A percentile compares a stretch with the other conserved stretches of the same genome.
Evolutionary conservation across 148 eudicot genomes (phyloP).

Genomic region (Simmondsia chinensis): DNA sequence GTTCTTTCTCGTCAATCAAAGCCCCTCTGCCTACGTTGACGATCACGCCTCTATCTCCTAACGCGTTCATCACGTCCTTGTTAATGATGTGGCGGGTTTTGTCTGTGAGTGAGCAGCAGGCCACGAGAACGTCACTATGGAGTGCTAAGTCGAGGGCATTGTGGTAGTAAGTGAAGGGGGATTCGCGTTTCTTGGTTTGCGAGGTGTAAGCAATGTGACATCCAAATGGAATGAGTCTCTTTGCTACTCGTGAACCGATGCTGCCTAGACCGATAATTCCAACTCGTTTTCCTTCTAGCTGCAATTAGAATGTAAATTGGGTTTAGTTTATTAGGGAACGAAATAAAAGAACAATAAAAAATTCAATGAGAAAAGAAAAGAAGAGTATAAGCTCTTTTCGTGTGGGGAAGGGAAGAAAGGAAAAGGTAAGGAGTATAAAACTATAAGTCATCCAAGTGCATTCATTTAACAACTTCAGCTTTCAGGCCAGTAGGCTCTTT

Average conservation of each 20-base stretch:
- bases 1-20: slow-evolving; percentile 52
- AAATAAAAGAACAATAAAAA: not conserved
- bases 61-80: slow-evolving; percentile 46
- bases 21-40: slow-evolving; percentile 77
- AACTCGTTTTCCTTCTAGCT: slow-evolving; percentile 62
- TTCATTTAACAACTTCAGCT: too few relatives aligned
- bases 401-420: too few relatives aligned
- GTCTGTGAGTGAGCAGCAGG: slow-evolving; percentile 50
- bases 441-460: too few relatives aligned
- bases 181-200: slow-evolving; percentile 34
- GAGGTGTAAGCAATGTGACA: slow-evolving; percentile 73
- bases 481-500: too few relatives aligned
- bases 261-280: slow-evolving; percentile 82
- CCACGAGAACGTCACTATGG: slow-evolving; percentile 37
- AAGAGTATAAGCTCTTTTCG: not conserved
- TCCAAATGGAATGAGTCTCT: slow-evolving; percentile 52
- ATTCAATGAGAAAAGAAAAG: not conserved
- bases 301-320: slow-evolving; percentile 14
- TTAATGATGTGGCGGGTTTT: slow-evolving; percentile 60
- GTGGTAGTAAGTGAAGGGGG: slow-evolving; percentile 36
- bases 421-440: too few relatives aligned
- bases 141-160: slow-evolving; percentile 36
- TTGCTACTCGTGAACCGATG: slow-evolving; percentile 56
- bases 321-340: too few relatives aligned
- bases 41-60: slow-evolving; percentile 61